Conservation (phyloP, 805 yeast genomes). For the Schwanniomyces sp. region DNA sequence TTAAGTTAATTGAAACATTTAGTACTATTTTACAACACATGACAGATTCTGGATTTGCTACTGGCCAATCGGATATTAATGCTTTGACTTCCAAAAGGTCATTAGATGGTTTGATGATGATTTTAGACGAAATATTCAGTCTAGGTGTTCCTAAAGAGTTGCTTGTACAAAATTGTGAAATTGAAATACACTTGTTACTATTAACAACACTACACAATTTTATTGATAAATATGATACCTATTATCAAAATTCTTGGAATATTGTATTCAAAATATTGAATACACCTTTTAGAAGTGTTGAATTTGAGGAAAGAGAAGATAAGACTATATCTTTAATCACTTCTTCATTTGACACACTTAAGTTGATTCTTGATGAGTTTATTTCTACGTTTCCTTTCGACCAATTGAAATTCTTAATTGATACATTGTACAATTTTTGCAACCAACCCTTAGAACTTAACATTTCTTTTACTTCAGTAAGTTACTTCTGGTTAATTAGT, state of each 20-base stretch:
- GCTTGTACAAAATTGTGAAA: constrained; percentile 55
- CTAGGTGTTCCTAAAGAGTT: constrained; percentile 41
- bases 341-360: constrained; percentile 78
- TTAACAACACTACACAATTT: constrained; percentile 67
- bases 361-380: constrained; percentile 83
- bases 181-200: constrained; percentile 62
- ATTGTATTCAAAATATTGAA: constrained; percentile 61
- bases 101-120: constrained; percentile 46
- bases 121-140: constrained; percentile 42
- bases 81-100: constrained; percentile 46
- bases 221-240: constrained; percentile 74
- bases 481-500: constrained; percentile 90
- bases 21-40: constrained; percentile 47
- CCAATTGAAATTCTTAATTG: constrained; percentile 66
- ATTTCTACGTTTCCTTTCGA: constrained; percentile 65
- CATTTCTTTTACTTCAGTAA: constrained; percentile 86
- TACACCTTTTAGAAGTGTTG: constrained; percentile 50
- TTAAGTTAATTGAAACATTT: constrained; percentile 50
- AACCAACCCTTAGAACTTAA: constrained; percentile 73
- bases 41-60: constrained; percentile 41
- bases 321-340: constrained; percentile 54
- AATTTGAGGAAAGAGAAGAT: constrained; percentile 29
- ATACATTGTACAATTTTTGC: constrained; percentile 70
- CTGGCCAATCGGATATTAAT: constrained; percentile 15
- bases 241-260: constrained; percentile 68